Evolutionary conservation across 768 basidiomycete genomes (phyloP).

Genomic region (Amyloporia xantha): DNA sequence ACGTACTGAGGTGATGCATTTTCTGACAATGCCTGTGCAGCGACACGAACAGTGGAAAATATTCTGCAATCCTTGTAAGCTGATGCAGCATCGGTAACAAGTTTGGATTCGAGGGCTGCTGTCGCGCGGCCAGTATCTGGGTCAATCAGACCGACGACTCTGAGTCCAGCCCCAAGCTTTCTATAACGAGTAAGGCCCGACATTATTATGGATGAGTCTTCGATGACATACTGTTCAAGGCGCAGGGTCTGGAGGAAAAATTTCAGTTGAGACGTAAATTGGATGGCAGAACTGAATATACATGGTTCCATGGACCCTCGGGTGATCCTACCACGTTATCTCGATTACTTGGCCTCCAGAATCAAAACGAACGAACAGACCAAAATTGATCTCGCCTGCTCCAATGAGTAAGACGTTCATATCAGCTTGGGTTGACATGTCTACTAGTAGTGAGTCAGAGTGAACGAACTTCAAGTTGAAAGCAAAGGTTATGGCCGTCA

Average conservation of each 20-base stretch:
- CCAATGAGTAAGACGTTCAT: conserved; percentile 42
- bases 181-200: conserved; percentile 12
- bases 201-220: no score
- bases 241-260: conserved; percentile 10
- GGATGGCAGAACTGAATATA: conserved; percentile 4
- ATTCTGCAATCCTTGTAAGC: conserved; percentile 26
- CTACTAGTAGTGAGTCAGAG: not conserved
- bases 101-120: conserved; percentile 34
- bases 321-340: conserved; percentile 16
- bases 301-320: conserved; percentile 31
- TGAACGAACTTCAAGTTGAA: not conserved
- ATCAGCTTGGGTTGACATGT: not conserved
- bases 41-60: conserved; percentile 6
- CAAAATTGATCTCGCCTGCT: conserved; percentile 50
- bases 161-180: conserved; percentile 41
- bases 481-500: no score
- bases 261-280: not conserved
- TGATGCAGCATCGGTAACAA: conserved; percentile 31
- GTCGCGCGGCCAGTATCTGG: conserved; percentile 31
- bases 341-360: conserved; percentile 3
- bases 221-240: conserved; percentile 17
- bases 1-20: conserved; percentile 9
- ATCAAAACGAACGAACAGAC: no score
- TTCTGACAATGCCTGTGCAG: not conserved
- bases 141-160: conserved; percentile 42